phyloP scores from a whole-genome alignment of 2,329 filamentous ascomycete species.

The Xylaria sp. region DNA sequence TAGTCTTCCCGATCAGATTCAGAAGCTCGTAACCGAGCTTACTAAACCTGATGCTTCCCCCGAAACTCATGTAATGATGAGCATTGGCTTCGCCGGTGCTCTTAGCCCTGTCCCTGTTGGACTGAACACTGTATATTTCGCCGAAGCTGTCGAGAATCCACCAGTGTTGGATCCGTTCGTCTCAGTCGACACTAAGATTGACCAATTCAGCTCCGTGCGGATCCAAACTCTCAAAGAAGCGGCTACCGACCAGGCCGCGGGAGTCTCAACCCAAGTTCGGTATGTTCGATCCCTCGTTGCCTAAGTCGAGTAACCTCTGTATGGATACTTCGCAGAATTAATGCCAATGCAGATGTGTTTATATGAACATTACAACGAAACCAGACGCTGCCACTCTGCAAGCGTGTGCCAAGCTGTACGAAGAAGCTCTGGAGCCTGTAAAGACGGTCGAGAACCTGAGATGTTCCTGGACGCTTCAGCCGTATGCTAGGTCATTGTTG shows the following conservation, averaged over 20 bases:
- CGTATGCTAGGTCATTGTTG: not conserved
- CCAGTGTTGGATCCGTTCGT: conserved; percentile 20
- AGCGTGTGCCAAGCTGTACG: not conserved
- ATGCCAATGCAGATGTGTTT: too few species aligned
- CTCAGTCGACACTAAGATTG: conserved; percentile 12
- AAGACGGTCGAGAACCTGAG: not conserved
- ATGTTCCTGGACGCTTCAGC: not conserved
- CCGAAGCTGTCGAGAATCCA: conserved; percentile 7
- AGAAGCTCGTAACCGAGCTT: conserved; percentile 31
- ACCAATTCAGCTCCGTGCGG: conserved; percentile 13
- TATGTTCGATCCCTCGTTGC: not conserved
- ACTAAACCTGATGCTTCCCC: conserved; percentile 23
- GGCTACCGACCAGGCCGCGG: conserved; percentile 16
- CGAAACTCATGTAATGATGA: conserved; percentile 35
- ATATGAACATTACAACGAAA: not conserved
- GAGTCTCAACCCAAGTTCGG: not conserved
- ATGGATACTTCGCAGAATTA: too few species aligned
- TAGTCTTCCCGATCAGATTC: conserved; percentile 32
- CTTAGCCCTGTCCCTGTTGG: conserved; percentile 20
- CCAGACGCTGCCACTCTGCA: not conserved
- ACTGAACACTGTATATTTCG: conserved; percentile 26
- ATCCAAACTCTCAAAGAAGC: conserved; percentile 9
- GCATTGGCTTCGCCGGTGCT: conserved; percentile 13
- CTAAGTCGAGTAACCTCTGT: too few species aligned
- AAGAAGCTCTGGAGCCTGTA: not conserved